These are phyloP conservation scores for Oenanthe javanica DNA, from an alignment of 140 eudicot genomes.

Conservation along the genomic window DNA sequence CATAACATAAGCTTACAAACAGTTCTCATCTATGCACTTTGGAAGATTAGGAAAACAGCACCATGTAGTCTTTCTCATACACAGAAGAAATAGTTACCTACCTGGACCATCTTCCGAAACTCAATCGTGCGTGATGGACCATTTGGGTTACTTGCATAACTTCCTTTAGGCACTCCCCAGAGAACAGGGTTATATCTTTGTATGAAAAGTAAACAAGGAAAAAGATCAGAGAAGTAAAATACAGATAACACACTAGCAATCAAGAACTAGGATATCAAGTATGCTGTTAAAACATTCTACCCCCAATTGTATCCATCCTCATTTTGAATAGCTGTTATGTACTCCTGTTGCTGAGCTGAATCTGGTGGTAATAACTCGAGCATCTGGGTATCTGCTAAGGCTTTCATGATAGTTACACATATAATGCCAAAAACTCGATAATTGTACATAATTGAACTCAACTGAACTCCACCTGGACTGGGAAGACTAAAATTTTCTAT, in stretches of 20 bases:
- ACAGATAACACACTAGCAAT: background rate
- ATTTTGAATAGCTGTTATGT: conserved; percentile 64
- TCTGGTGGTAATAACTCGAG: conserved; percentile 76
- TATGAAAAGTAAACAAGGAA: background rate
- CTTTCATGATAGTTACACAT: conserved; percentile 20
- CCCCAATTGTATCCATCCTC: conserved; percentile 98
- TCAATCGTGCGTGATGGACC: conserved; percentile 69
- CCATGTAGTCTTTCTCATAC: background rate
- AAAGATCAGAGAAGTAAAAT: background rate
- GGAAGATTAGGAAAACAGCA: background rate
- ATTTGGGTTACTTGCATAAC: conserved; percentile 79
- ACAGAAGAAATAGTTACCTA: conserved; percentile 18
- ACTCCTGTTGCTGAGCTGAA: conserved; percentile 82
- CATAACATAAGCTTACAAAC: background rate
- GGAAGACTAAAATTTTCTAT: background rate
- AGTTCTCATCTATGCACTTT: background rate
- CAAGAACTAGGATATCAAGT: background rate
- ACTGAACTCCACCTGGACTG: background rate
- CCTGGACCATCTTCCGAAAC: conserved; percentile 98
- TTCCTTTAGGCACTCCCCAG: conserved; percentile 99
- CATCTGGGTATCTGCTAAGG: conserved; percentile 49
- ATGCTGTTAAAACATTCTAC: conserved; percentile 28
- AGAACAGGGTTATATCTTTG: conserved; percentile 80
- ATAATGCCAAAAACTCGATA: background rate
- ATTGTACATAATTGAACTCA: background rate